A percentile compares a stretch with the other conserved stretches of the same genome.
Conservation (phyloP, 2,329 filamentous ascomycete species). For the Emmonsiellopsis sp. region DNA sequence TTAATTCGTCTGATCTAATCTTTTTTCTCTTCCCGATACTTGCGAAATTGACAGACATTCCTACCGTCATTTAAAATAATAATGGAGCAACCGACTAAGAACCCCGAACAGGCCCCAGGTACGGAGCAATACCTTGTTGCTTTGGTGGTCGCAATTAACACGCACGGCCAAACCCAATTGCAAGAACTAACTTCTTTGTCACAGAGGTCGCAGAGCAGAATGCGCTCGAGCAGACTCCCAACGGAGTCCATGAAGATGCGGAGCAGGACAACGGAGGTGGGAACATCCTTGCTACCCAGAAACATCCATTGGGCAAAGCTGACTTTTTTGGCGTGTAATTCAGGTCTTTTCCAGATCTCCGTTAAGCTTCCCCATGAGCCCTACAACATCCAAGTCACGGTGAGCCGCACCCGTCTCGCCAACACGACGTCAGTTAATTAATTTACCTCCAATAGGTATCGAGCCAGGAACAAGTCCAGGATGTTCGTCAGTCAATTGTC, state of each 20-base stretch:
- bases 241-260: constrained; percentile 21
- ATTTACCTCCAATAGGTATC: constrained; percentile 53
- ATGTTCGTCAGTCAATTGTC: constrained; percentile 92
- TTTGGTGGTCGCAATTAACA: neutral
- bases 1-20: constrained; percentile 2
- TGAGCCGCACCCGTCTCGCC: constrained; percentile 35
- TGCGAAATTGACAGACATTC: neutral
- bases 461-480: constrained; percentile 90
- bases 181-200: neutral
- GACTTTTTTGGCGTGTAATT: neutral
- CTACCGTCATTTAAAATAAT: neutral
- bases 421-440: constrained; percentile 16
- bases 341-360: constrained; percentile 59
- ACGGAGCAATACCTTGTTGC: constrained; percentile 3
- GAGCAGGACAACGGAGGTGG: constrained; percentile 17
- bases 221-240: neutral
- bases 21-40: constrained; percentile 8
- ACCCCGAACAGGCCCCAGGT: constrained; percentile 33
- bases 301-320: neutral
- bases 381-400: constrained; percentile 75
- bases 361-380: constrained; percentile 74
- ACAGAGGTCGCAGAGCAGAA: constrained; percentile 1
- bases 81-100: constrained; percentile 32
- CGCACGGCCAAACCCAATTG: neutral
- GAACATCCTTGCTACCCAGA: neutral